A percentile compares a stretch with the other conserved stretches of the same genome.
Conservation (phyloP, 805 yeast species). For the Saccharomycopsis microspora region DNA sequence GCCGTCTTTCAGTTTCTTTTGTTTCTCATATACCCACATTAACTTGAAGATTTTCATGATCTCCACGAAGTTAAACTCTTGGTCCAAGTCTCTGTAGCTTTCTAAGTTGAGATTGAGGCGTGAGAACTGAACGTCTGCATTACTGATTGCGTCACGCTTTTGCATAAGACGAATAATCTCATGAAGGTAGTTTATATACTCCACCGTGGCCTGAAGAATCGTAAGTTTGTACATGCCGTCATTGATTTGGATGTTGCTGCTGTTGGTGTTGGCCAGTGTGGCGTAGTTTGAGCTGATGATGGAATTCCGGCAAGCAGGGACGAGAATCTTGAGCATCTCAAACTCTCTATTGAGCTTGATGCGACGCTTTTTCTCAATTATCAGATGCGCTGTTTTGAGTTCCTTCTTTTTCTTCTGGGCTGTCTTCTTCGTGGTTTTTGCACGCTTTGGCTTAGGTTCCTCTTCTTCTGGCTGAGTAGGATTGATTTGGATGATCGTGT, state of each 20-base stretch:
- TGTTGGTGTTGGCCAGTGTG: constrained; percentile 18
- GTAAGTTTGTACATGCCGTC: constrained; percentile 75
- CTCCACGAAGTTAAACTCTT: constrained; percentile 37
- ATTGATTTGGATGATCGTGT: constrained; percentile 35
- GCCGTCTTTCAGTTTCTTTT: not conserved
- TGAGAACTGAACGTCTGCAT: constrained; percentile 35
- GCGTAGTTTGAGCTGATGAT: constrained; percentile 6
- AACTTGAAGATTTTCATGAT: constrained; percentile 15
- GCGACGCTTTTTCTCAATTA: constrained; percentile 70
- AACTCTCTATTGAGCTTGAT: constrained; percentile 74
- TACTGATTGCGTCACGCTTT: constrained; percentile 19
- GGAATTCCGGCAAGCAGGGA: constrained; percentile 65
- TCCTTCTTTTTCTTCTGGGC: constrained; percentile 29
- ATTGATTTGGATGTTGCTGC: constrained; percentile 19
- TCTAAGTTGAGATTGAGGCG: constrained; percentile 48
- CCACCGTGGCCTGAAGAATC: constrained; percentile 73
- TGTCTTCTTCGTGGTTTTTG: not conserved
- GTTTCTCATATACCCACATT: constrained; percentile 7
- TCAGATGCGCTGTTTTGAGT: constrained; percentile 53
- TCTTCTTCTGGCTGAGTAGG: constrained; percentile 13
- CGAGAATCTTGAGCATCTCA: constrained; percentile 63
- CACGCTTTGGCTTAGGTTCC: constrained; percentile 2
- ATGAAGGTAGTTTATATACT: constrained; percentile 63
- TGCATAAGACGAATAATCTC: constrained; percentile 34
- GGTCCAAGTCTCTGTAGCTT: constrained; percentile 45